phyloP scores from a whole-genome alignment of 1,284 basidiomycete genomes.

The Fomitopsis schrenkii region DNA sequence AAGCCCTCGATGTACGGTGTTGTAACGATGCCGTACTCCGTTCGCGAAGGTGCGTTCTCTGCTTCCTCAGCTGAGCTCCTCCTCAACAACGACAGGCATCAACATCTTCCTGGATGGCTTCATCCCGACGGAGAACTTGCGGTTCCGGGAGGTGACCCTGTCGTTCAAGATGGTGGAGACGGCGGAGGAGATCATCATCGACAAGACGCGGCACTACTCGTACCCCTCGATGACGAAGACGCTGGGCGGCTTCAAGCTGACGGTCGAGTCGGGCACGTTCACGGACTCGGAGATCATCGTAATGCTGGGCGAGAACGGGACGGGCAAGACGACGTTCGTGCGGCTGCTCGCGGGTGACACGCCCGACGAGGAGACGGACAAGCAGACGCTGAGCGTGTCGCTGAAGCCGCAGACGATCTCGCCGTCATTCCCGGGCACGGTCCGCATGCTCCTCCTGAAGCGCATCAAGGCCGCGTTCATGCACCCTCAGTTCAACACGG shows the following conservation, averaged over 20 bases:
- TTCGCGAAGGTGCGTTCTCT: constrained; percentile 77
- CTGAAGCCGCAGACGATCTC: constrained; percentile 96
- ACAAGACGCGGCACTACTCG: constrained; percentile 82
- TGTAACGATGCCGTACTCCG: constrained; percentile 95
- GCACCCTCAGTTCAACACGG: constrained; percentile 96
- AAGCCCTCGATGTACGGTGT: constrained; percentile 97
- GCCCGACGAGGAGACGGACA: constrained; percentile 81
- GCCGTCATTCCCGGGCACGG: constrained; percentile 91
- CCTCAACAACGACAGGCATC: constrained; percentile 57
- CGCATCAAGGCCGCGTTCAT: constrained; percentile 92
- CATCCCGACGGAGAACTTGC: constrained; percentile 97
- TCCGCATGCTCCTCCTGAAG: constrained; percentile 90
- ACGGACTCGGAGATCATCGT: constrained; percentile 98
- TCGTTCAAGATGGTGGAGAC: constrained; percentile 96
- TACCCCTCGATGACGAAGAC: constrained; percentile 97
- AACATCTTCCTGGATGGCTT: constrained; percentile 98
- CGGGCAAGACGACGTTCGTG: constrained; percentile 96
- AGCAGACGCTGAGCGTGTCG: constrained; percentile 78
- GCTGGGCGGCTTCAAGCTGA: constrained; percentile 88
- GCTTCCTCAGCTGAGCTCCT: neutral
- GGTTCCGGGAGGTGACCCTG: constrained; percentile 92
- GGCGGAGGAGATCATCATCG: constrained; percentile 80
- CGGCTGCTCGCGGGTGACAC: constrained; percentile 86
- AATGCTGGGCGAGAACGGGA: constrained; percentile 97
- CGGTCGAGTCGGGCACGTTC: constrained; percentile 83